Conservation (phyloP, 345 rosid species). For the Citrus sp. region DNA sequence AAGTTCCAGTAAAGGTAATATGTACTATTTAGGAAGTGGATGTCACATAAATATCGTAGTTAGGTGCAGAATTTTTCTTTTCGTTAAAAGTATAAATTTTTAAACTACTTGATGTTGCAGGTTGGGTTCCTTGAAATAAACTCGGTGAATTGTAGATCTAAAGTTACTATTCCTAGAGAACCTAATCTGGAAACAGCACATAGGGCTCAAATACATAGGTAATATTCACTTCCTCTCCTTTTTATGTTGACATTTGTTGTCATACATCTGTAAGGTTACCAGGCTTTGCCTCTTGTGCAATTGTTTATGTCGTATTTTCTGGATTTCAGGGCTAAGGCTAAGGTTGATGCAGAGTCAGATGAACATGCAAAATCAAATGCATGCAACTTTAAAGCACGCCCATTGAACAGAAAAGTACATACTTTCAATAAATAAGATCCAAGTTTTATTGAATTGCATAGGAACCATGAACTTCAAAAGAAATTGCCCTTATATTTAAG, state of each 20-base stretch:
- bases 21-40: neutral
- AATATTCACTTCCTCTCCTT: neutral
- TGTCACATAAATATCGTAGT: neutral
- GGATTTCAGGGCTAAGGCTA: constrained; percentile 47
- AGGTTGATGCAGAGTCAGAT: constrained; percentile 19
- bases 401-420: constrained; percentile 49
- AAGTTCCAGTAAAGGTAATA: constrained; percentile 40
- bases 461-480: neutral
- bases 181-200: constrained; percentile 54
- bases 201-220: constrained; percentile 54
- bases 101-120: constrained; percentile 23
- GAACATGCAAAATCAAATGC: constrained; percentile 28
- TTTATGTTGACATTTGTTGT: neutral
- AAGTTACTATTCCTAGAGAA: constrained; percentile 52
- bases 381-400: constrained; percentile 35
- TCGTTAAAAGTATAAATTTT: neutral
- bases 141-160: constrained; percentile 19
- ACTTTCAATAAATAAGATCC: neutral
- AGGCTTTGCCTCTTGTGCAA: neutral
- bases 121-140: constrained; percentile 20
- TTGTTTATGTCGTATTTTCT: constrained; percentile 8
- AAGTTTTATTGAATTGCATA: neutral
- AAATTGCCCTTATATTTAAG: neutral
- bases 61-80: neutral
- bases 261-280: neutral